phyloP scores from a whole-genome alignment of 768 basidiomycete species.

The Boletus sp. region DNA sequence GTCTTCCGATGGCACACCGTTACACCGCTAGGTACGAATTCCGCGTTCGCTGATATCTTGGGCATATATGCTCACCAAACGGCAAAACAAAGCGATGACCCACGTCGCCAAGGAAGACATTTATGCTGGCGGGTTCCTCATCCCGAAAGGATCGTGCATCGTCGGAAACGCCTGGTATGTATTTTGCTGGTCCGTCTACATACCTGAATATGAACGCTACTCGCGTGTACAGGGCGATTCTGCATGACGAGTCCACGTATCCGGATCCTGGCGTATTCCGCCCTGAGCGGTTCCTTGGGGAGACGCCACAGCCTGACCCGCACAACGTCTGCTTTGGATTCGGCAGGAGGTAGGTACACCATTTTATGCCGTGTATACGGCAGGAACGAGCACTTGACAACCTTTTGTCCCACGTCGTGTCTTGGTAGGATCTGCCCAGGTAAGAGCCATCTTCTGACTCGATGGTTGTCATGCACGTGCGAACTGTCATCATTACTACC shows the following conservation, averaged over 20 bases:
- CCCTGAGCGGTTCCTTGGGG: conserved; percentile 35
- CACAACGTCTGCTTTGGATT: conserved; percentile 24
- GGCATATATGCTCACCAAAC: background rate
- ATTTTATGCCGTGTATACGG: too few relatives aligned
- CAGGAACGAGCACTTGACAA: background rate
- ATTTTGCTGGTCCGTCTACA: background rate
- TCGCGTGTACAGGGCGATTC: conserved; percentile 45
- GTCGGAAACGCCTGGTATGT: conserved; percentile 28
- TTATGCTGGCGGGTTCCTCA: conserved; percentile 7
- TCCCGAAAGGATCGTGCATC: conserved; percentile 26
- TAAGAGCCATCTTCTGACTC: background rate
- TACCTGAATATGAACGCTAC: background rate
- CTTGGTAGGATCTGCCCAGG: conserved; percentile 21
- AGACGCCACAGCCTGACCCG: conserved; percentile 18
- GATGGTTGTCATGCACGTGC: background rate
- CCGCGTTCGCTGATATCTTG: conserved; percentile 23
- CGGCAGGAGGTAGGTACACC: conserved; percentile 27
- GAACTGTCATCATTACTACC: background rate
- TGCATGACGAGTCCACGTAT: conserved; percentile 45
- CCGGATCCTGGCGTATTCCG: conserved; percentile 32
- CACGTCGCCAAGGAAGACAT: conserved; percentile 26
- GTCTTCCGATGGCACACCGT: conserved; percentile 25
- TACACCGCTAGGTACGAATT: conserved; percentile 11
- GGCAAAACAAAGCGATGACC: conserved; percentile 3
- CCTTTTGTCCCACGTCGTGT: background rate